Percentiles rank a stretch among this genome's conserved stretches.
phyloP scores from a whole-genome alignment of 1,284 basidiomycete species.

The Malassezia psittaci region DNA sequence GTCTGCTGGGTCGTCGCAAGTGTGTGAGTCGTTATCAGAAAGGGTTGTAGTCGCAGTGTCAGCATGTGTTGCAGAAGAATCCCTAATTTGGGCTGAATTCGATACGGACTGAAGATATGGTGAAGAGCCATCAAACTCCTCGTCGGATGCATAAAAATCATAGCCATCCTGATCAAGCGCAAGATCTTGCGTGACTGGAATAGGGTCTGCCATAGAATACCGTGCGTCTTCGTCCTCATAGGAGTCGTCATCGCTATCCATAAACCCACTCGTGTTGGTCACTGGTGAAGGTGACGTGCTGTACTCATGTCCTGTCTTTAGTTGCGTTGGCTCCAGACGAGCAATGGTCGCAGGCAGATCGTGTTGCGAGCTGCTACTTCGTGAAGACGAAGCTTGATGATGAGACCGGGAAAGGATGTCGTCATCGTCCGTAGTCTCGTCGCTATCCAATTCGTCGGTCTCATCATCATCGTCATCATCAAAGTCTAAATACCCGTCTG shows the following conservation, averaged over 20 bases:
- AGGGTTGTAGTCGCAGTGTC: neutral
- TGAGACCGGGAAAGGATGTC: neutral
- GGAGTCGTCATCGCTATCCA: constrained; percentile 2
- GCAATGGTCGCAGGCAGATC: constrained; percentile 62
- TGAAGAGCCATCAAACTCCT: neutral
- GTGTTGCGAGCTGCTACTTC: constrained; percentile 13
- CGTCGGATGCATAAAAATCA: constrained; percentile 13
- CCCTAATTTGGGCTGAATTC: neutral
- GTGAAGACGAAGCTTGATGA: neutral
- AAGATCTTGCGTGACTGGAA: constrained; percentile 11
- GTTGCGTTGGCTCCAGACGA: constrained; percentile 79
- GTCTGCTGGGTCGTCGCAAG: neutral
- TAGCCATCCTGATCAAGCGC: constrained; percentile 13
- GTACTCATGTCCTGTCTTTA: constrained; percentile 60
- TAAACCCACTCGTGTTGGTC: constrained; percentile 54
- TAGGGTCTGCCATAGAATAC: constrained; percentile 11
- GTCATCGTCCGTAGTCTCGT: neutral
- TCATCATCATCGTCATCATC: constrained; percentile 49
- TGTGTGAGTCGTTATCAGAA: too few species aligned
- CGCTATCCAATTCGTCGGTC: constrained; percentile 20
- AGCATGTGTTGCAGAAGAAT: constrained; percentile 1
- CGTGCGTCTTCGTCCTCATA: constrained; percentile 10
- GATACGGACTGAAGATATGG: constrained; percentile 8
- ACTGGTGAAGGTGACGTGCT: constrained; percentile 53
- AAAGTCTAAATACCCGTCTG: constrained; percentile 23